Base-by-base conservation (phyloP, 306 rosid species). In the Dryas drummondii region DNA sequence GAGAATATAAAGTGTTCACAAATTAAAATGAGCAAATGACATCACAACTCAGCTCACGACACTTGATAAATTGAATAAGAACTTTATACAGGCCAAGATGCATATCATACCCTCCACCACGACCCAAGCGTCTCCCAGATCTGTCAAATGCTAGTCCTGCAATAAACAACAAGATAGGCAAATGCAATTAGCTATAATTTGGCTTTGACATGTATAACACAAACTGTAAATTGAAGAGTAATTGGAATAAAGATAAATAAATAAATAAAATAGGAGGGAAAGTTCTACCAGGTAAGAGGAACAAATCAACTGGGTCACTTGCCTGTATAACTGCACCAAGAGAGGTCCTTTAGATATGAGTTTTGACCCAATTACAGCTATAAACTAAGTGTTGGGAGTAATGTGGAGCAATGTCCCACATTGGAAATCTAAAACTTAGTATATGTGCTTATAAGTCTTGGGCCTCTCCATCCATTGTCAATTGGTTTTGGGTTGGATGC, bases 81-180 rank as follows among this genome's bases (percentile, higher is more conserved):
- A 48, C 32, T 63, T 45, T 9, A 54, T 70, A 70, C 3, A 76
- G 78, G 81, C 56, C 66, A 76, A 61, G 58, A 67, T 71, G 66
- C 32, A 54, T 41, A 79, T 7, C 76, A 77, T 88, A 94, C 98
- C 99, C 99, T 86, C 99, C 99, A 37, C 99, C 99, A 70, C 99
- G 97, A 61, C 99, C 99, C 81, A 94, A 75, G 52, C 97, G 99
- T 83, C 87, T 90, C 79, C 99, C 97, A 27, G 90, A 79, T 86
- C 83, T 92, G 79, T 96, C 98, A 84, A 96, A 92, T 62, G 97
- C 99, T 77, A 94, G 87, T 76, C 99, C 99, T 92, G 78, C 32
- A 9, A 83, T 73, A 48, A 76, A 73, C 22, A 81, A 84, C 49
- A 55, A 14, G 69, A 61, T 65, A 10, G 63, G 51, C 16, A 73